Evolutionary conservation across 1,284 basidiomycete genomes (phyloP).

Genomic region (Rhizoctonia solani): DNA sequence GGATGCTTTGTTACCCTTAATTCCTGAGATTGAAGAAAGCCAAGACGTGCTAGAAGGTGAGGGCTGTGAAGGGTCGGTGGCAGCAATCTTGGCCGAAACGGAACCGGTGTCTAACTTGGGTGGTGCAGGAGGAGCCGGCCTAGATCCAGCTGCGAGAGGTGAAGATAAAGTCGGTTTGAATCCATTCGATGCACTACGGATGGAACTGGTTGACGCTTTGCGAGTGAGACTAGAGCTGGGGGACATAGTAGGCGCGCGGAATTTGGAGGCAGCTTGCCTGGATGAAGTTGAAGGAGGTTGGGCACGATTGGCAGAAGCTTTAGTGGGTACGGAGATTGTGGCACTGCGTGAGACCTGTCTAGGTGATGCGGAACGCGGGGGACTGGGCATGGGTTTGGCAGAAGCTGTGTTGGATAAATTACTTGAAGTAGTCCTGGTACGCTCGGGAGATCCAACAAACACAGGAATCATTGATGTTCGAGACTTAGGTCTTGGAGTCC

Average conservation of each 20-base stretch:
- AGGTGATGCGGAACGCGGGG: too few relatives aligned
- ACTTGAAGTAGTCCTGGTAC: neutral
- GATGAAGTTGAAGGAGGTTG: neutral
- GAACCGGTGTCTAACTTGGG: neutral
- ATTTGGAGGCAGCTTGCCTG: conserved; percentile 7
- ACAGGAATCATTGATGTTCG: neutral
- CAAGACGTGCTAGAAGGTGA: conserved; percentile 16
- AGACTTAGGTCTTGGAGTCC: conserved; percentile 1
- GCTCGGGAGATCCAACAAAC: neutral
- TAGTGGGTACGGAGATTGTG: too few relatives aligned
- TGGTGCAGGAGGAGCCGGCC: neutral
- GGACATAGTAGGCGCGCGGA: conserved; percentile 17
- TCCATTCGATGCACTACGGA: neutral
- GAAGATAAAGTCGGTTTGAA: conserved; percentile 9
- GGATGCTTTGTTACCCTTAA: neutral
- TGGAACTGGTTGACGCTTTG: conserved; percentile 24
- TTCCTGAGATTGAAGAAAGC: conserved; percentile 17
- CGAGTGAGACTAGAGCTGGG: conserved; percentile 20
- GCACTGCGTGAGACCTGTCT: too few relatives aligned
- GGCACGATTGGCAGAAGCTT: neutral
- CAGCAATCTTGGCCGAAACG: neutral
- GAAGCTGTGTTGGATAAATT: neutral
- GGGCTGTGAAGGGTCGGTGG: neutral
- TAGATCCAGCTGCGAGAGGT: neutral
- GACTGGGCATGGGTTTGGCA: too few relatives aligned